A percentile compares a stretch with the other conserved stretches of the same genome.
These are phyloP conservation scores for Fagus crenata DNA, from an alignment of 306 rosid genomes.

Conservation along the genomic window DNA sequence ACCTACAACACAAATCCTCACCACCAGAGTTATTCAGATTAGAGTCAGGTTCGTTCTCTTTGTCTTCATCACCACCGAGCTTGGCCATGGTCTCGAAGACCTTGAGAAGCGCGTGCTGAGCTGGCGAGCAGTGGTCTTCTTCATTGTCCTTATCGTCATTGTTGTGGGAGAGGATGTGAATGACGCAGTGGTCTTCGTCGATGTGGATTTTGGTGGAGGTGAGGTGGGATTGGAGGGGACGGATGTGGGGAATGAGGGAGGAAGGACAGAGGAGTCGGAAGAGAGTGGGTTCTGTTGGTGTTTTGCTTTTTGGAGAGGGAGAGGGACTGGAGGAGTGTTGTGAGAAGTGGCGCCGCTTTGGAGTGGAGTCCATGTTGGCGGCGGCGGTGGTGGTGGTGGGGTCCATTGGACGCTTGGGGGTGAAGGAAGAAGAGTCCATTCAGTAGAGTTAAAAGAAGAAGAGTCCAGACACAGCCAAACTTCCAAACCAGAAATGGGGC, in stretches of 20 bases:
- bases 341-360: conserved; percentile 44
- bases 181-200: conserved; percentile 57
- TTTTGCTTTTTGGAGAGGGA: conserved; percentile 5
- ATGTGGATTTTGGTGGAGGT: conserved; percentile 47
- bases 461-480: background rate
- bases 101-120: conserved; percentile 60
- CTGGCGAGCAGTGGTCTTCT: conserved; percentile 38
- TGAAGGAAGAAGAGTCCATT: conserved; percentile 33
- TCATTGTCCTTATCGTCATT: background rate
- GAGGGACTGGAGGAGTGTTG: background rate
- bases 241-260: conserved; percentile 34
- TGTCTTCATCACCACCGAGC: conserved; percentile 25
- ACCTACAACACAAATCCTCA: conserved; percentile 36
- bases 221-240: conserved; percentile 18
- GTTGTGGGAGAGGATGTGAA: conserved; percentile 31
- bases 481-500: no score
- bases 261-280: conserved; percentile 64
- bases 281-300: conserved; percentile 37
- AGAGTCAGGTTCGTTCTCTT: conserved; percentile 1
- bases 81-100: conserved; percentile 47
- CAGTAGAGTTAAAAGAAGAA: background rate
- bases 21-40: conserved; percentile 11
- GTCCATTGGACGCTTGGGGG: conserved; percentile 40
- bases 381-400: conserved; percentile 18
- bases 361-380: conserved; percentile 6